A percentile compares a stretch with the other conserved stretches of the same genome.
These are phyloP conservation scores for Eutypa lata DNA, from an alignment of 2,329 filamentous ascomycete species.

Conservation along the genomic window DNA sequence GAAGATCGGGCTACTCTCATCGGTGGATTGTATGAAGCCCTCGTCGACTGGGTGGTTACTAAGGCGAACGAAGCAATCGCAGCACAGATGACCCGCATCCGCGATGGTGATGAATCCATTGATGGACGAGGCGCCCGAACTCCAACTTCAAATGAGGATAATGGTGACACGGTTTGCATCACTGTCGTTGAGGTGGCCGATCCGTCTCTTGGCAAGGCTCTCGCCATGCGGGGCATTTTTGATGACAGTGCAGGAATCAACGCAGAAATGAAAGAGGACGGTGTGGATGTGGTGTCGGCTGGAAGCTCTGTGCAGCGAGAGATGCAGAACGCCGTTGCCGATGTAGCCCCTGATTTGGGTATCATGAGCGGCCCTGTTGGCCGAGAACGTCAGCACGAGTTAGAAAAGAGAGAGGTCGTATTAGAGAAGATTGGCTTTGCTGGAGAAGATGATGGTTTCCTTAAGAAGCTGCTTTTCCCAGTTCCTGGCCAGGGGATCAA, in stretches of 20 bases:
- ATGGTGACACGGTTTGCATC: slow-evolving; percentile 80
- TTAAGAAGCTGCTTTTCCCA: slow-evolving; percentile 80
- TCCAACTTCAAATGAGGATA: slow-evolving; percentile 67
- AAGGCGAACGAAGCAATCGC: slow-evolving; percentile 86
- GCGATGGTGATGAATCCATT: slow-evolving; percentile 64
- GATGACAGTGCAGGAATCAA: slow-evolving; percentile 94
- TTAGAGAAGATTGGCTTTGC: slow-evolving; percentile 85
- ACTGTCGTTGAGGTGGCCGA: slow-evolving; percentile 84
- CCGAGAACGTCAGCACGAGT: slow-evolving; percentile 71
- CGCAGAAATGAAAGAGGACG: slow-evolving; percentile 94
- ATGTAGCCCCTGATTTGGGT: slow-evolving; percentile 75
- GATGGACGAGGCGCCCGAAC: slow-evolving; percentile 65
- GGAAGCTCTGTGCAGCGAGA: slow-evolving; percentile 84
- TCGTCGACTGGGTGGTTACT: slow-evolving; percentile 90
- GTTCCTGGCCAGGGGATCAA: slow-evolving; percentile 74
- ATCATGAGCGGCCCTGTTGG: slow-evolving; percentile 65
- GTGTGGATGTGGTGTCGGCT: slow-evolving; percentile 69
- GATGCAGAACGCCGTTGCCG: slow-evolving; percentile 77
- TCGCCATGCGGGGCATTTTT: slow-evolving; percentile 87
- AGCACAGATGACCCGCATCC: slow-evolving; percentile 65
- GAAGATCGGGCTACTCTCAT: slow-evolving; percentile 82
- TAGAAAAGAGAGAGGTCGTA: slow-evolving; percentile 78
- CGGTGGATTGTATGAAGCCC: slow-evolving; percentile 83
- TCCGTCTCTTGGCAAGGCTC: slow-evolving; percentile 76
- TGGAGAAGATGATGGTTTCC: slow-evolving; percentile 75